These are phyloP conservation scores for Penicillium sp. DNA, from an alignment of 2,329 filamentous ascomycete genomes.

Conservation along the genomic window DNA sequence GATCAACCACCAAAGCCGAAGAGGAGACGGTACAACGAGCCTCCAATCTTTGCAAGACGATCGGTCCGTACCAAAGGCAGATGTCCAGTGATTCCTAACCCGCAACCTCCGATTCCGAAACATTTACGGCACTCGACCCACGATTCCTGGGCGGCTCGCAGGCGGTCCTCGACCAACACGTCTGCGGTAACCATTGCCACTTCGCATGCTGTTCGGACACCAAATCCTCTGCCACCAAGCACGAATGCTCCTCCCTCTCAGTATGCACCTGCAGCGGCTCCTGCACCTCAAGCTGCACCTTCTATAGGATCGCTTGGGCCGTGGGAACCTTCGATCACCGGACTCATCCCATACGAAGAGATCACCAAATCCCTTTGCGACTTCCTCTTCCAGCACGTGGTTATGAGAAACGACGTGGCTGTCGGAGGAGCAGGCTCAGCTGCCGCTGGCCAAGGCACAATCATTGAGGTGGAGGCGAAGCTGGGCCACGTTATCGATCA, in stretches of 20 bases:
- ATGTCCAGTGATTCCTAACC: constrained; percentile 40
- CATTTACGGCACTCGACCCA: constrained; percentile 24
- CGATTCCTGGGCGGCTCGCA: constrained; percentile 23
- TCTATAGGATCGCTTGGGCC: constrained; percentile 31
- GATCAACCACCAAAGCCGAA: constrained; percentile 45
- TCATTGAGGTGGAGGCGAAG: constrained; percentile 92
- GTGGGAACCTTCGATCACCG: constrained; percentile 60
- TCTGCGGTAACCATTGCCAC: constrained; percentile 11
- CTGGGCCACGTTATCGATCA: constrained; percentile 74
- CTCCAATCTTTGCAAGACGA: constrained; percentile 49
- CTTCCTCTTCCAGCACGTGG: constrained; percentile 68
- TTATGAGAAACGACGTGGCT: constrained; percentile 59
- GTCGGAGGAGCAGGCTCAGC: constrained; percentile 52
- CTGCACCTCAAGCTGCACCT: background rate
- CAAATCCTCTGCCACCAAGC: constrained; percentile 19
- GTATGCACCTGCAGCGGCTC: constrained; percentile 3
- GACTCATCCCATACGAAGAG: constrained; percentile 66
- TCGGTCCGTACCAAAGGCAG: constrained; percentile 40
- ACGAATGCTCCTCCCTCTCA: constrained; percentile 27
- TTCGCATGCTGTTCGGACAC: constrained; percentile 14
- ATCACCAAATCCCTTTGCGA: constrained; percentile 72
- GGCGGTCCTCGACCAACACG: constrained; percentile 18
- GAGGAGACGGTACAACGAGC: constrained; percentile 48
- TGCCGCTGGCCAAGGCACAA: constrained; percentile 59
- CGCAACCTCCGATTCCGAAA: constrained; percentile 31